Percentiles rank a stretch among this genome's conserved stretches.
Evolutionary conservation across 164 flowering plant species (phyloP).

Genomic region (Aristolochia contorta): DNA sequence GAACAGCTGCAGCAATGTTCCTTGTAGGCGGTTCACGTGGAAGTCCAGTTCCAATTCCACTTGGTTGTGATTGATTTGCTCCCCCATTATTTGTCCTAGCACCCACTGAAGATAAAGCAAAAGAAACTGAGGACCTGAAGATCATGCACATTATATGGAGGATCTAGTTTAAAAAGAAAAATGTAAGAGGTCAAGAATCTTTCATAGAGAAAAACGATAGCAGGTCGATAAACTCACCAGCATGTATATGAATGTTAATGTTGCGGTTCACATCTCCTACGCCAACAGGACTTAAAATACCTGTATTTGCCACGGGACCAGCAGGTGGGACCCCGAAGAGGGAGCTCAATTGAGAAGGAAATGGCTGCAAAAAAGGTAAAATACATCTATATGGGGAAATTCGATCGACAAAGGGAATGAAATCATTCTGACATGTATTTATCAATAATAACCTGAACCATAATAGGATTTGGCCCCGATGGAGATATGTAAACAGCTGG

Average conservation of each 20-base stretch:
- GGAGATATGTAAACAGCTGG: conserved; percentile 91
- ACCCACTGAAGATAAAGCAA: conserved; percentile 46
- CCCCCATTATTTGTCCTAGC: conserved; percentile 30
- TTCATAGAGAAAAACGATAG: background rate
- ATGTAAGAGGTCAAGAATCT: background rate
- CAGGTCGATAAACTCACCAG: conserved; percentile 36
- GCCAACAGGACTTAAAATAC: conserved; percentile 42
- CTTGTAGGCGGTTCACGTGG: conserved; percentile 14
- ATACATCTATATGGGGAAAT: background rate
- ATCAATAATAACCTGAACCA: conserved; percentile 69
- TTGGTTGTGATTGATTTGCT: conserved; percentile 7
- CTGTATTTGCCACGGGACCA: conserved; percentile 29
- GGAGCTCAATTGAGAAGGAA: conserved; percentile 74
- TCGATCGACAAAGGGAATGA: background rate
- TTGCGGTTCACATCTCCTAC: conserved; percentile 57
- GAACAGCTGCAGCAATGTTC: conserved; percentile 21
- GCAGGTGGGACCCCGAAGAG: conserved; percentile 45
- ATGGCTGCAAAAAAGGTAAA: conserved; percentile 55
- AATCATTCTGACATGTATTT: background rate
- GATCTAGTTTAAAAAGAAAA: background rate
- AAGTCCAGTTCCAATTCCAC: conserved; percentile 12
- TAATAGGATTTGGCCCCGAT: conserved; percentile 86
- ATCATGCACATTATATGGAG: background rate
- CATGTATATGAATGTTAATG: conserved; percentile 87
- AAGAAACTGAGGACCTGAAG: conserved; percentile 37